A percentile compares a stretch with the other conserved stretches of the same genome.
Conservation (phyloP, 1,284 basidiomycete genomes). For the Amylostereum areolatum region DNA sequence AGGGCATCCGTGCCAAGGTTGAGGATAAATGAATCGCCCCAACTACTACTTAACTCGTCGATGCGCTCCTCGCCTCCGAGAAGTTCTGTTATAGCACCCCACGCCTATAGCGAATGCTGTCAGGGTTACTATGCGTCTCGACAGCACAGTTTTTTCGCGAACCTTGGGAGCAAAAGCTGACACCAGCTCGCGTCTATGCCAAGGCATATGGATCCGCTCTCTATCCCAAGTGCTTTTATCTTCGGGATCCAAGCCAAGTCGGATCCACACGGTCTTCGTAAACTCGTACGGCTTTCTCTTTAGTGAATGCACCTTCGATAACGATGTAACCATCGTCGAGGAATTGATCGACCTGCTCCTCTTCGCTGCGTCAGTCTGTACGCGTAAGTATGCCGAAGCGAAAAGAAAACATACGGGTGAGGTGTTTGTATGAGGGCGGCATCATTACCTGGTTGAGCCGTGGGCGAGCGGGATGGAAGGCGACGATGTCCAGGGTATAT, state of each 20-base stretch:
- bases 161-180: conserved; percentile 49
- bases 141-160: conserved; percentile 4
- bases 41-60: conserved; percentile 37
- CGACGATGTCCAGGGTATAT: not conserved
- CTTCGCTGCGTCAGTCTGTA: conserved; percentile 14
- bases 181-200: conserved; percentile 37
- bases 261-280: conserved; percentile 44
- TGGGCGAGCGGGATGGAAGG: not conserved
- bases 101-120: conserved; percentile 30
- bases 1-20: conserved; percentile 46
- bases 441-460: conserved; percentile 6
- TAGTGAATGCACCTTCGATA: conserved; percentile 47
- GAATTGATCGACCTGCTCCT: conserved; percentile 47
- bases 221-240: conserved; percentile 49
- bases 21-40: conserved; percentile 57
- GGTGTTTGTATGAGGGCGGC: conserved; percentile 18
- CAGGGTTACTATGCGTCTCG: too few relatives aligned
- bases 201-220: conserved; percentile 55
- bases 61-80: conserved; percentile 54
- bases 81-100: conserved; percentile 53
- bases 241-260: conserved; percentile 44
- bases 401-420: conserved; percentile 17
- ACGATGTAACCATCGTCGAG: conserved; percentile 49
- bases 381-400: not conserved
- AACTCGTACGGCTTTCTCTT: conserved; percentile 43